Conservation (phyloP, 371 early-diverging fungal genomes). For the Coemansia sp. region DNA sequence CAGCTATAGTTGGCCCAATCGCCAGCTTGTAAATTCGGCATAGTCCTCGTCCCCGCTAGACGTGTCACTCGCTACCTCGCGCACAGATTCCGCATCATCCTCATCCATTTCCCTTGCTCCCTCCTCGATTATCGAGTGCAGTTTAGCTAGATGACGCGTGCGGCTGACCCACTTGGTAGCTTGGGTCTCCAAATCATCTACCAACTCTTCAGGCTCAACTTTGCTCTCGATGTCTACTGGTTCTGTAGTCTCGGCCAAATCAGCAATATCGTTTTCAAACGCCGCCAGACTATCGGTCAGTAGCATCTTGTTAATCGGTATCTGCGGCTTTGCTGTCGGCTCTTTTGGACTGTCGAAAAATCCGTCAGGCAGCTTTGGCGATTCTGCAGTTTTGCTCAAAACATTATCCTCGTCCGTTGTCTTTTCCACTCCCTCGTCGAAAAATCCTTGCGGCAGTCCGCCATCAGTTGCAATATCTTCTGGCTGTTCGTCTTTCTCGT, state of each 20-base stretch:
- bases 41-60: conserved; percentile 4
- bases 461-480: neutral
- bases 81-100: neutral
- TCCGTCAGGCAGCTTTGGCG: conserved; percentile 6
- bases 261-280: conserved; percentile 25
- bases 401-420: neutral
- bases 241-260: neutral
- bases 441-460: conserved; percentile 6
- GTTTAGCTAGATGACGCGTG: conserved; percentile 6
- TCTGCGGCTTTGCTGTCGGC: neutral
- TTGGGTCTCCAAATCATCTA: conserved; percentile 4
- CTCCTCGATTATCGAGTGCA: conserved; percentile 19
- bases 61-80: neutral
- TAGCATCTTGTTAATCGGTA: neutral
- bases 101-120: conserved; percentile 19
- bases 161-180: conserved; percentile 11
- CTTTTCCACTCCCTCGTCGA: conserved; percentile 4
- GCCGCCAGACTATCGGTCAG: conserved; percentile 9
- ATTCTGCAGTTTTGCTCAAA: neutral
- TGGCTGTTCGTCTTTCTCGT: neutral
- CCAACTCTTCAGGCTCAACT: neutral
- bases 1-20: neutral
- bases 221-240: neutral
- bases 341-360: conserved; percentile 11
- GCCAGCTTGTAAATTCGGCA: conserved; percentile 9